Evolutionary conservation across 306 rosid species (phyloP), one percentile per base, ranked within the genome.

Genomic region (Dryas octopetala): DNA sequence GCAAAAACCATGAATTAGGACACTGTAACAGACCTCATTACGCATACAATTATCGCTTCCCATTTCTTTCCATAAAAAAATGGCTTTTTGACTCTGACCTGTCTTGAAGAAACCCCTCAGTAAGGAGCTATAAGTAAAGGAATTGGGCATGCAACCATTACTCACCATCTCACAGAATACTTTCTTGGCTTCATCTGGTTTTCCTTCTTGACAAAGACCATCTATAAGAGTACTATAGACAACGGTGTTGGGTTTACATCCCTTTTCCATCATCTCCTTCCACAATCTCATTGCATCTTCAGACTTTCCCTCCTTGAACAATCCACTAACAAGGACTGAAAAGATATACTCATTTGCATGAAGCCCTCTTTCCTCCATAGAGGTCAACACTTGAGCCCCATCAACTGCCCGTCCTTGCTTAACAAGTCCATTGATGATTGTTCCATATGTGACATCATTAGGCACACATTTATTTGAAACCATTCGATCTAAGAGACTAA

Each of bases 171-270:
- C 98, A 71, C 70, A 15, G 26, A 91, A 74, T 57, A 80, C 52
- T 53, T 83, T 82, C 76, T 74, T 79, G 17, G 97, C 97, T 80
- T 91, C 88, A 76, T 90, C 88, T 1, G 81, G 84, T 72, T 86
- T 91, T 74, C 90, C 97, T 71, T 82, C 91, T 78, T 86, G 88
- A 80, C 98, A 94, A 66, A 94, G 92, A 23, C 98, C 98, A 70
- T 95, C 91, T 73, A 95, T 68, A 61, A 91, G 77, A 74, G 95
- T 88, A 85, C 96, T 83, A 71, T 90, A 91, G 45, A 87, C 89
- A 45, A 95, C 82, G 19, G 62, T 87, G 72, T 95, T 95, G 15
- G 92, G 91, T 73, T 82, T 71, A 63, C 87, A 84, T 63, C 97
- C 96, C 73, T 86, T 90, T 73, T 77, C 85, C 70, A 55, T 74